Base-by-base conservation (phyloP, 768 basidiomycete species). In the Tylopilus cervinicoccineus region DNA sequence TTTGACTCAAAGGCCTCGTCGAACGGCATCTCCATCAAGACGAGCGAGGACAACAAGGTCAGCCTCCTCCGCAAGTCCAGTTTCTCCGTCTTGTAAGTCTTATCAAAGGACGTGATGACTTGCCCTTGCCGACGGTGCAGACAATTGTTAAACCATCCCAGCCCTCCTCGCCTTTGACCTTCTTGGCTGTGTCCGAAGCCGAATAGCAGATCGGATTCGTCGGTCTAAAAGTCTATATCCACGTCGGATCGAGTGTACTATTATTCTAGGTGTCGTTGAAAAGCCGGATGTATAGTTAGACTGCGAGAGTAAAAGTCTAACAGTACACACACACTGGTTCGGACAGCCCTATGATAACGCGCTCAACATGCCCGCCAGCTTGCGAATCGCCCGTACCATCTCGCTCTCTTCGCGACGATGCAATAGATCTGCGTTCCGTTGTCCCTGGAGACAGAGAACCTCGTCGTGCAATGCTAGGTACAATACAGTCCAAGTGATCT, bases 401-500 rank as follows among this genome's bases (percentile, higher is more conserved):
- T 58, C 54, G 2, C 34, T 47, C 38, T 52, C n/a, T n/a, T n/a
- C 50, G 36, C 36, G 56, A 19, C 38, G 45, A 37, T 39, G 47
- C 37, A 45, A 32, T 2, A 46, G 22, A 31, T 51, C 51, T 5
- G 31, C 19, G 27, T 48, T 37, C 1, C 43, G 47, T 38, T 20
- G 47, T 3, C 46, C 52, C 13, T 50, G 64, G 10, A 64, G 46
- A n/a, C 53, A 45, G 11, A 53, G 39, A 0, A 66, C 16, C 10
- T 64, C 60, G 1, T 59, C 55, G 24, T 64, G 56, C 11, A 66
- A 22, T 1, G 47, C 39, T 22, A 62, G 53, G 31, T 55, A 60
- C 26, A 57, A 24, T 1, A 32, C 47, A 1, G 56, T 60, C 66
- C 65, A 66, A 24, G 60, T 54, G 8, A 50, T 45, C 65, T 66